Conservation (phyloP, 2,329 filamentous ascomycete genomes). For the Raffaelea ambrosiae region DNA sequence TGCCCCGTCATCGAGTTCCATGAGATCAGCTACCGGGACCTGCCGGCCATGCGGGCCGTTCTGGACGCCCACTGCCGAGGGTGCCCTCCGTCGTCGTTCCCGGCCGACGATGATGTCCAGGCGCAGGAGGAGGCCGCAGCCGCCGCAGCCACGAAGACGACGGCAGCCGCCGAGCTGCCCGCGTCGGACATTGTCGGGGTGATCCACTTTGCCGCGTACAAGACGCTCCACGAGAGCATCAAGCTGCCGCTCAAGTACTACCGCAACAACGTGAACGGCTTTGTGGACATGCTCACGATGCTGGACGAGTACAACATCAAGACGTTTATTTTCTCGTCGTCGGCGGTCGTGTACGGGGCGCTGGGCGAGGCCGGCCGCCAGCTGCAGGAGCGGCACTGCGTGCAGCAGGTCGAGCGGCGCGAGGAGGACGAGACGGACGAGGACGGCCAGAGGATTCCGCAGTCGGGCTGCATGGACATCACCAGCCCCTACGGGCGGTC, state of each 20-base stretch:
- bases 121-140: no score
- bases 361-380: constrained; percentile 40
- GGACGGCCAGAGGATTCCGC: constrained; percentile 18
- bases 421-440: constrained; percentile 31
- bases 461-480: constrained; percentile 36
- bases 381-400: constrained; percentile 46
- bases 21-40: constrained; percentile 28
- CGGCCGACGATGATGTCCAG: no score
- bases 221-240: constrained; percentile 58
- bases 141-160: no score
- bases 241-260: constrained; percentile 54
- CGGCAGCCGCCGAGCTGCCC: constrained; percentile 28
- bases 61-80: constrained; percentile 9
- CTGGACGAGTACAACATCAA: constrained; percentile 53
- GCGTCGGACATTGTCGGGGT: constrained; percentile 44
- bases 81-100: no score
- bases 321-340: constrained; percentile 60
- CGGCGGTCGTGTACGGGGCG: constrained; percentile 57
- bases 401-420: constrained; percentile 35
- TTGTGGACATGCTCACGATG: constrained; percentile 49
- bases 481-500: constrained; percentile 59
- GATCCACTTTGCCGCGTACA: constrained; percentile 63
- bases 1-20: constrained; percentile 25
- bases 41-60: constrained; percentile 24
- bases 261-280: constrained; percentile 57